Conservation (phyloP, 306 rosid species). For the Styphnolobium japonicum region DNA sequence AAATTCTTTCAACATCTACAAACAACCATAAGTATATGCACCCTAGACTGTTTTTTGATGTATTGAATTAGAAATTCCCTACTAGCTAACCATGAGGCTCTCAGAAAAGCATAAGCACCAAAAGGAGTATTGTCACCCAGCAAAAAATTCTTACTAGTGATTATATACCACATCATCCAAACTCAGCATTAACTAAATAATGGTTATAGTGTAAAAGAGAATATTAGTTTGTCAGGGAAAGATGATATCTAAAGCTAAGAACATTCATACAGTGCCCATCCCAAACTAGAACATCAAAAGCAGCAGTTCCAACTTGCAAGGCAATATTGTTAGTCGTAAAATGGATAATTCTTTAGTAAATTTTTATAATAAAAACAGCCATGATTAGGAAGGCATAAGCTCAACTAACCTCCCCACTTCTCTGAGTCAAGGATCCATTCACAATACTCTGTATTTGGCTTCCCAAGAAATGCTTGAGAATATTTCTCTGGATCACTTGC, state of each 20-base stretch:
- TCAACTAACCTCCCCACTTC: constrained; percentile 74
- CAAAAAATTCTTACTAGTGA: neutral
- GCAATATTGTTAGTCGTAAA: neutral
- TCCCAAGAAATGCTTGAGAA: constrained; percentile 71
- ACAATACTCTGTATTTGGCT: constrained; percentile 62
- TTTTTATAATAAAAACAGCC: neutral
- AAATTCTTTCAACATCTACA: no score
- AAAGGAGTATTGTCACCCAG: neutral
- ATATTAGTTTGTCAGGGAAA: neutral
- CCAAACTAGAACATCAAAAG: neutral
- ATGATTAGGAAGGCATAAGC: neutral
- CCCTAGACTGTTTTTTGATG: no score
- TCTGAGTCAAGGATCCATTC: constrained; percentile 69
- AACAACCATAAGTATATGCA: no score
- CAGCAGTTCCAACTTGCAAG: neutral
- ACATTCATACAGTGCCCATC: neutral
- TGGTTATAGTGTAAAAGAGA: neutral
- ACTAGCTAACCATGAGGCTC: no score
- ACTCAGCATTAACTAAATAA: neutral
- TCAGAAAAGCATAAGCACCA: neutral
- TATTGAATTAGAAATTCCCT: no score
- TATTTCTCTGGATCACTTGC: constrained; percentile 61
- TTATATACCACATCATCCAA: neutral
- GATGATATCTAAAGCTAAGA: neutral
- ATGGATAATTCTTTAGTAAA: neutral